Base-by-base conservation (phyloP, 352 stramenopile species). In the Stephanocyclus meneghinianus region DNA sequence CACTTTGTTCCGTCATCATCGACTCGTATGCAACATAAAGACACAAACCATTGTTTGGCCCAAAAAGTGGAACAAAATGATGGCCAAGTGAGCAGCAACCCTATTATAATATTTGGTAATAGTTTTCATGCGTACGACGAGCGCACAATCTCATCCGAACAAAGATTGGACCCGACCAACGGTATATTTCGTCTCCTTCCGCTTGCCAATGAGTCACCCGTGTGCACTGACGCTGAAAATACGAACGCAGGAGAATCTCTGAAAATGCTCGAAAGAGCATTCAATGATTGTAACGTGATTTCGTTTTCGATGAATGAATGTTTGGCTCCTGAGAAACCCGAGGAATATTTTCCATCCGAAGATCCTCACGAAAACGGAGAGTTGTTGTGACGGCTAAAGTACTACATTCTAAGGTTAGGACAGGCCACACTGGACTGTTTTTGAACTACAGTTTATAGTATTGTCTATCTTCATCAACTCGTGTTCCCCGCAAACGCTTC, bases 221-320 rank as follows among this genome's bases (percentile, higher is more conserved):
- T 68, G 32, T 60, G 30, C 51, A 57, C 26, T 47, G 62, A 37
- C 32, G 30, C 13, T 26, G 66, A 67, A 32, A 71, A 53, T n/a
- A 56, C 9, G 61, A 69, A 75, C 21, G 37, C 63, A 32, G 45
- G 48, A 16, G 73, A 81, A 45, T 45, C 64, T 16, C 42, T 86
- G 59, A 37, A 61, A 66, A 61, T 80, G 72, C 72, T 83, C 45
- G 76, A 85, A 57, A 77, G 55, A 29, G 76, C 81, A 21, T 87
- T 87, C 56, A 87, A 85, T 64, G 81, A 87, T 78, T 85, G 76
- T 59, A 80, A 64, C 64, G 44, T 87, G 1, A 87, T 85, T 57
- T 76, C 72, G 0, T 83, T 83, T 74, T 16, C 50, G 21, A 30
- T 60, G 11, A 10, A 44, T 30, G 16, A n/a, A 45, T 16, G 15